Base-by-base conservation (phyloP, 1,284 basidiomycete species). In the Leccinum brunneo-olivaceum region DNA sequence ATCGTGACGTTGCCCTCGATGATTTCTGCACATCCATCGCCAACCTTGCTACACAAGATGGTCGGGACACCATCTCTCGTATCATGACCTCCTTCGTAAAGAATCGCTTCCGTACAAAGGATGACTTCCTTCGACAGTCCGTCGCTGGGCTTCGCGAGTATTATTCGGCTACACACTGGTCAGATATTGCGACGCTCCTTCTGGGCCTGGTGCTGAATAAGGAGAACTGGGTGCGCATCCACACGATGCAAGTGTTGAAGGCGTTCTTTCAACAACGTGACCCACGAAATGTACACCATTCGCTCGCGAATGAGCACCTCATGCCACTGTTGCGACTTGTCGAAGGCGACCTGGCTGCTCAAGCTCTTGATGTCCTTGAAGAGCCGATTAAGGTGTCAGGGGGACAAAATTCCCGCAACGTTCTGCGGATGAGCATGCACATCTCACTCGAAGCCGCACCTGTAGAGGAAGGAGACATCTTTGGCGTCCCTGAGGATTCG, bases 101-200 rank as follows among this genome's bases (percentile, higher is more conserved):
- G 63, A 72, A 75, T 18, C 85, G 90, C 34, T 97, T 97, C 73
- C 76, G 93, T 34, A 91, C 91, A 2, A 87, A 87, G 60, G 94
- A 97, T 45, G 93, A 97, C 63, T 92, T 97, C 63, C 76, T 95
- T 46, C 81, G 91, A 3, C 92, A 97, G 60, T 92, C 91, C 0
- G 83, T 91, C 15, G 73, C 79, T 3, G 84, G 87, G 52, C 73
- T 97, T 33, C 80, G 90, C 23, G 90, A 94, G 56, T 79, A 90
- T 57, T 93, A 86, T 67, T 78, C 77, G 18, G 57, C 61, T 39
- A 80, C 77, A 55, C 74, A 72, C 61, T 92, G 75, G 84, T 80
- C 73, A 25, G 79, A 88, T 35, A 76, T 93, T 28, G 81, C 89
- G 37, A 89, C 89, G 0, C 70, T 93, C 8, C 76, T 96, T 11